Evolutionary conservation across 345 rosid species (phyloP), one percentile per base, ranked within the genome.

Genomic region (Linum trigynum): DNA sequence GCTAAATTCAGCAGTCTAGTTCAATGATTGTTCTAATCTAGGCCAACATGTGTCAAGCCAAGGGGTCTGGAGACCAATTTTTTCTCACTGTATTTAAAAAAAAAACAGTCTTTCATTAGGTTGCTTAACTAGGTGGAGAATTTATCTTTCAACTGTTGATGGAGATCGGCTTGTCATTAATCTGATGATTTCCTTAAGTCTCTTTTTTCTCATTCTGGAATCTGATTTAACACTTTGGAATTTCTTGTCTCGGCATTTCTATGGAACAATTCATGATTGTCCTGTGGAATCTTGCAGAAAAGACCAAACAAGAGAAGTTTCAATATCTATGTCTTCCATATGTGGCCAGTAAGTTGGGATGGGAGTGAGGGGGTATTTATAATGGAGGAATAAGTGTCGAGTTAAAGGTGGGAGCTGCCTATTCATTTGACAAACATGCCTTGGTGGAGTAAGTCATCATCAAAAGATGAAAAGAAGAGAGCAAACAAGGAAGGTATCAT

Each of bases 351-450:
- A 61, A 64, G 67, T 67, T 75, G 72, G 77, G 43, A 55, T 55
- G 61, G 65, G 62, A 58, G 57, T 66, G 73, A 45, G 63, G 61
- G 61, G 38, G 63, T 66, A 63, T 65, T 57, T 73, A 38, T 63
- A 66, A 73, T 40, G 61, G 51, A 48, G 65, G 53, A 50, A 59
- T 38, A 50, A 60, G 58, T 71, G 71, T 64, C 39, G 17, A 53
- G 68, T 68, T 74, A 61, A 73, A 67, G 57, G 66, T 68, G 68
- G 57, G 39, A 59, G 38, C 45, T 14, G 41, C 35, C 38, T 59
- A 63, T 48, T 9, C 48, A 9, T 38, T 15, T n/a, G 37, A 62
- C 60, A 71, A 77, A 71, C 71, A 83, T 83, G 87, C 83, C 70
- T 69, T 73, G 65, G 61, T 57, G 61, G 61, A 12, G 38, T 1